Base-by-base conservation (phyloP, 768 basidiomycete species). In the Lentinus brumalis region DNA sequence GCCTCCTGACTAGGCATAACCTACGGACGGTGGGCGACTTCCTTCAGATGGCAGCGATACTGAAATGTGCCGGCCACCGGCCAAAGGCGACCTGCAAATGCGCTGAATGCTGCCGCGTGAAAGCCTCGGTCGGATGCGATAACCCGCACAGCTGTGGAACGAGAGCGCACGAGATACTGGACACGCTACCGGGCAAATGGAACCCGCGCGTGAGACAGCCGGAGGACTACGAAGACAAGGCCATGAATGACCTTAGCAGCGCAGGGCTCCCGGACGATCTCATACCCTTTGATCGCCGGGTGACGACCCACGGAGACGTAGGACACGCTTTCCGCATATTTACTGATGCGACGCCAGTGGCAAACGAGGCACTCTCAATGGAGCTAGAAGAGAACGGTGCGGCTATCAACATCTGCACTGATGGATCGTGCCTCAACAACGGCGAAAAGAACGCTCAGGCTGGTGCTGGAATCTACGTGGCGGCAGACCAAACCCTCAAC, bases 181-280 rank as follows among this genome's bases (percentile, higher is more conserved):
- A 42, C 9, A 5, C 32, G 10, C 41, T 58, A 0, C 57, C 57
- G 0, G 30, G 16, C 4, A 44, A 45, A n/a, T 58, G 57, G 57
- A 50, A 58, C 50, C 57, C 57, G 2, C 16, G 35, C 18, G n/a
- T 9, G 8, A 29, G 21, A 7, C 50, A 52, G 10, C 57, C 57
- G 9, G 57, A 58, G 12, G 57, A 58, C 42, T 38, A 50, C 31
- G 57, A 58, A n/a, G n/a, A 31, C n/a, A 58, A 2, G n/a, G 40
- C 10, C 16, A 38, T 35, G 1, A 2, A 10, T 21, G 21, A 9
- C 1, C n/a, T 21, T n/a, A n/a, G n/a, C n/a, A n/a, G 21, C 10
- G 10, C 11, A 10, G 5, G 10, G 32, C 5, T 5, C 30, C 1
- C 14, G 1, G 5, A 8, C 4, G 9, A 26, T 8, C 46, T 47